Conservation (phyloP, 352 stramenopile species). For the Pythium pyrilobum region DNA sequence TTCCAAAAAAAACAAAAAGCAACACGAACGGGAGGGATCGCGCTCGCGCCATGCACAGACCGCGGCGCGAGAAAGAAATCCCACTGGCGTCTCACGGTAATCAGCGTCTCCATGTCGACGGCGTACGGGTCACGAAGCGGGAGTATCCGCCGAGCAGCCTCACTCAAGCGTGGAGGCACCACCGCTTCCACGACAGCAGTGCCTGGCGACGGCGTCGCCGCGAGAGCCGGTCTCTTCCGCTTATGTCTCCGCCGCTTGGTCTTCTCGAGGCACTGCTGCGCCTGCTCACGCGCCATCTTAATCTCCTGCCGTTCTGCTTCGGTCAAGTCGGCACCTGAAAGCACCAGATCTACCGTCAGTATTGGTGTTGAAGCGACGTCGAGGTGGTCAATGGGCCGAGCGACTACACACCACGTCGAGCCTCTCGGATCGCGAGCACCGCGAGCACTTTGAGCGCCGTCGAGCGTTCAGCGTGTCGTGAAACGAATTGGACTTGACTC, state of each 20-base stretch:
- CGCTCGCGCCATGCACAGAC: conserved; percentile 15
- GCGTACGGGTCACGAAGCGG: conserved; percentile 23
- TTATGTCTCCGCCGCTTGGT: background rate
- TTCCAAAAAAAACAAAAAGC: no score
- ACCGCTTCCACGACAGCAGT: no score
- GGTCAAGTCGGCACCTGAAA: background rate
- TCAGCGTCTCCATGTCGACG: conserved; percentile 29
- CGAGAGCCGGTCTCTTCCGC: conserved; percentile 9
- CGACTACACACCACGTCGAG: conserved; percentile 7
- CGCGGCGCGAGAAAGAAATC: conserved; percentile 20
- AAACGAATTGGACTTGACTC: no score
- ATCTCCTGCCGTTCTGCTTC: background rate
- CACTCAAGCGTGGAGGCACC: background rate
- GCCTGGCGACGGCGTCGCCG: no score
- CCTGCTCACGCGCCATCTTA: background rate
- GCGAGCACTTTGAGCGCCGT: conserved; percentile 20
- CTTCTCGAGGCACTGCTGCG: background rate
- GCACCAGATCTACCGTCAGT: background rate
- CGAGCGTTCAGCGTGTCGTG: background rate
- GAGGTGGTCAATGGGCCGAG: background rate
- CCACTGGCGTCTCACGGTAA: conserved; percentile 20
- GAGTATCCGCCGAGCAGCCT: background rate
- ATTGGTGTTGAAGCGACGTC: background rate
- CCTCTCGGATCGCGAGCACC: conserved; percentile 13
- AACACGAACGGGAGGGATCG: conserved; percentile 28